A percentile compares a stretch with the other conserved stretches of the same genome.
These are phyloP conservation scores for Soucietia sequanensis DNA, from an alignment of 805 yeast species.

Conservation along the genomic window DNA sequence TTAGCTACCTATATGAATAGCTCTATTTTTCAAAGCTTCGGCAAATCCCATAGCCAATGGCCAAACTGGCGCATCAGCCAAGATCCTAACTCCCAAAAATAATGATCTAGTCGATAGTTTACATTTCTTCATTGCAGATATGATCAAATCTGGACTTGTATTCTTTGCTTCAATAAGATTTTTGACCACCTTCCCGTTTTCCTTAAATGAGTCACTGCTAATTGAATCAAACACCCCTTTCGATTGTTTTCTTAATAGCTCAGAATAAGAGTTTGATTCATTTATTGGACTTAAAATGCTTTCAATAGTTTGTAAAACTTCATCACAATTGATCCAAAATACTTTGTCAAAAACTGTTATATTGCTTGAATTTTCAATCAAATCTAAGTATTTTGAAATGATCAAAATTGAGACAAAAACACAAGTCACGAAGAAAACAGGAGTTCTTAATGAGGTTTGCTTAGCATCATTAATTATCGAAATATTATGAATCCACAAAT, in stretches of 20 bases:
- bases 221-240: slow-evolving; percentile 52
- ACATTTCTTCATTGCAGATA: slow-evolving; percentile 46
- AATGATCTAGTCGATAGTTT: slow-evolving; percentile 56
- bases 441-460: slow-evolving; percentile 68
- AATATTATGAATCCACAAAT: slow-evolving; percentile 73
- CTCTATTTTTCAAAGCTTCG: slow-evolving; percentile 69
- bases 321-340: slow-evolving; percentile 65
- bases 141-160: slow-evolving; percentile 45
- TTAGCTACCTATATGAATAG: slow-evolving; percentile 13
- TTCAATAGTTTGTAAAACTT: slow-evolving; percentile 59
- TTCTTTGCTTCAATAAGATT: slow-evolving; percentile 45
- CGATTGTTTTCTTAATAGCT: slow-evolving; percentile 56
- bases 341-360: slow-evolving; percentile 49
- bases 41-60: slow-evolving; percentile 78
- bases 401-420: slow-evolving; percentile 61
- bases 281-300: slow-evolving; percentile 52
- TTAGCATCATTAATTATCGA: slow-evolving; percentile 63
- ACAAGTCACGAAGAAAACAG: slow-evolving; percentile 72
- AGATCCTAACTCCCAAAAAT: slow-evolving; percentile 69
- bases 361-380: slow-evolving; percentile 44
- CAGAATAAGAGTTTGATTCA: slow-evolving; percentile 53
- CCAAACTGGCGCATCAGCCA: slow-evolving; percentile 88
- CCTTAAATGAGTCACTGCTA: slow-evolving; percentile 21
- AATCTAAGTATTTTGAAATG: slow-evolving; percentile 59
- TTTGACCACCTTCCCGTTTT: slow-evolving; percentile 35